Conservation (phyloP, 768 basidiomycete species). For the Pleurotus citrinopileatus region DNA sequence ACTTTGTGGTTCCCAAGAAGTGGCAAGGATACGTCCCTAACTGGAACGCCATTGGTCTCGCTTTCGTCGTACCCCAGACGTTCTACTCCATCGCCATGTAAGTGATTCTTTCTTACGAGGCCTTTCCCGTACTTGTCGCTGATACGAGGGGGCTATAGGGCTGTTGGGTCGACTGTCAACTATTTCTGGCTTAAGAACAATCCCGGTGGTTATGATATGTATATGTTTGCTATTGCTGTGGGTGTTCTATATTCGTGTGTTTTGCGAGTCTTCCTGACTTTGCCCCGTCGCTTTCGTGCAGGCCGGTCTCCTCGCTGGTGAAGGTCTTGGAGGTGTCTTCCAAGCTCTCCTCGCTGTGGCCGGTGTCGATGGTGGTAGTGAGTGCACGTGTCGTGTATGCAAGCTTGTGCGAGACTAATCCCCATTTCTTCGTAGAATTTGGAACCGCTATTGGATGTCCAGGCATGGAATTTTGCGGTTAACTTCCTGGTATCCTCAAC, state of each 20-base stretch:
- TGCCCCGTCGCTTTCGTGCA: conserved; percentile 3
- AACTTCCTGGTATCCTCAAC: conserved; percentile 14
- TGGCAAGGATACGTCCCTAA: conserved; percentile 51
- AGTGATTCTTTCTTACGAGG: not conserved
- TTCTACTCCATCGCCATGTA: conserved; percentile 51
- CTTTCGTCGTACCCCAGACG: conserved; percentile 50
- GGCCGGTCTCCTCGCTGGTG: conserved; percentile 55
- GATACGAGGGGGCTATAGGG: conserved; percentile 23
- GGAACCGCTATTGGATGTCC: conserved; percentile 56
- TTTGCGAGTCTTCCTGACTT: not conserved
- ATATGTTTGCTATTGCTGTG: conserved; percentile 54
- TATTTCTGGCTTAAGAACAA: conserved; percentile 45
- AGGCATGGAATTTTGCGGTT: conserved; percentile 50
- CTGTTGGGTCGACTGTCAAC: conserved; percentile 43
- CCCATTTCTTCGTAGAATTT: conserved; percentile 25
- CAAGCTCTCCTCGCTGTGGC: conserved; percentile 52
- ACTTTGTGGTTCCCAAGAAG: conserved; percentile 45
- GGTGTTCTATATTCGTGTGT: conserved; percentile 11
- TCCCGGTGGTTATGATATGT: conserved; percentile 48
- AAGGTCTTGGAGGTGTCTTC: conserved; percentile 61
- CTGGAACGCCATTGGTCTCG: conserved; percentile 53
- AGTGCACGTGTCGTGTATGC: conserved; percentile 18
- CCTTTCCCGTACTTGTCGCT: not conserved
- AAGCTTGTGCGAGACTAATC: not conserved
- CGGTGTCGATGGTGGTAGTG: conserved; percentile 48